Conservation (phyloP, 495 filamentous ascomycete species). For the Peziza echinospora region DNA sequence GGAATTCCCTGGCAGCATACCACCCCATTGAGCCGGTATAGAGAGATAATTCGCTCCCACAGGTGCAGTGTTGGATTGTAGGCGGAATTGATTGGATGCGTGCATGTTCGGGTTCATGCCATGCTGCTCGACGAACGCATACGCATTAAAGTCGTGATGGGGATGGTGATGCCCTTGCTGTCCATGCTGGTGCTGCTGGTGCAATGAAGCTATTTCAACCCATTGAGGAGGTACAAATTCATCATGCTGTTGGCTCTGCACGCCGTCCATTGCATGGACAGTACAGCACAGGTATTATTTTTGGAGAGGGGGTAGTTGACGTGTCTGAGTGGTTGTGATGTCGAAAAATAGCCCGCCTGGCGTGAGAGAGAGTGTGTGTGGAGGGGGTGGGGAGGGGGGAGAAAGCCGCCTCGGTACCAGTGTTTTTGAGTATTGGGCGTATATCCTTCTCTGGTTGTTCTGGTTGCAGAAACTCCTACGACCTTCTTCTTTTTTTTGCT, state of each 20-base stretch:
- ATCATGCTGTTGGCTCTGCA: slow-evolving; percentile 21
- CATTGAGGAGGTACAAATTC: slow-evolving; percentile 32
- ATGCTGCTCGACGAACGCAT: slow-evolving; percentile 1
- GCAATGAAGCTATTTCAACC: slow-evolving; percentile 29
- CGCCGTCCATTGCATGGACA: slow-evolving; percentile 20
- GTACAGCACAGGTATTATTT: not conserved
- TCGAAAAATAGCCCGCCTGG: not conserved
- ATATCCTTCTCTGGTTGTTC: not conserved
- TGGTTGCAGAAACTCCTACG: not conserved
- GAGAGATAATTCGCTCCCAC: slow-evolving; percentile 18
- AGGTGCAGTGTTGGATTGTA: slow-evolving; percentile 13
- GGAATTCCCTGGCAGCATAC: slow-evolving; percentile 11
- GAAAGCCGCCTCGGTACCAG: not conserved
- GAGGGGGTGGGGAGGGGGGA: too few relatives aligned
- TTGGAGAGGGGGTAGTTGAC: not conserved
- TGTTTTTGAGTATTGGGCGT: not conserved
- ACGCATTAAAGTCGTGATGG: slow-evolving; percentile 15
- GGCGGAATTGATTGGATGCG: slow-evolving; percentile 10
- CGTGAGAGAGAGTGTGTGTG: too few relatives aligned
- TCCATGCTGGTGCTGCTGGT: slow-evolving; percentile 17
- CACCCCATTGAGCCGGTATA: slow-evolving; percentile 14
- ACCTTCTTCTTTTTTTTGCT: too few relatives aligned
- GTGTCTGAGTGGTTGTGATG: not conserved
- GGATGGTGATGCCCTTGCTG: slow-evolving; percentile 20
- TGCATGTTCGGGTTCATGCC: slow-evolving; percentile 14